Conservation (phyloP, 2,329 filamentous ascomycete species). For the Rutstroemia sp. region DNA sequence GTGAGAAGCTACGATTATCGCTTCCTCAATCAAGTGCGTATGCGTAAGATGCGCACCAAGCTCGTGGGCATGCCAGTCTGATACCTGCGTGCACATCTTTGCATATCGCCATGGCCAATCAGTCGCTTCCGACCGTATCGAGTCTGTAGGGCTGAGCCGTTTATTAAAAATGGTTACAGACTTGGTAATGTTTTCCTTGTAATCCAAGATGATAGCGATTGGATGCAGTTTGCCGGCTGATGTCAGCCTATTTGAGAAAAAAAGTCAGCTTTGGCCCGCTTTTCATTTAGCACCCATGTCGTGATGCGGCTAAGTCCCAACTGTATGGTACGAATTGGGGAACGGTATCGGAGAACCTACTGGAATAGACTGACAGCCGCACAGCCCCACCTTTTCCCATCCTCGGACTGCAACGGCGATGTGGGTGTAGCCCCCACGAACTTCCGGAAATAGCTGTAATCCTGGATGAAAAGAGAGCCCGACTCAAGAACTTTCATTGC, state of each 20-base stretch:
- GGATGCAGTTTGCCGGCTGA: conserved; percentile 39
- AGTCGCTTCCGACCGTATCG: conserved; percentile 29
- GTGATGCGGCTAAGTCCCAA: no score
- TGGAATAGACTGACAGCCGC: conserved; percentile 38
- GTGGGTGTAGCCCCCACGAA: conserved; percentile 7
- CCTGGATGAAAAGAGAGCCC: conserved; percentile 18
- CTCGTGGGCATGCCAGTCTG: conserved; percentile 44
- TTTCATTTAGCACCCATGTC: background rate
- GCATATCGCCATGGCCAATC: conserved; percentile 48
- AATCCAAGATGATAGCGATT: conserved; percentile 42
- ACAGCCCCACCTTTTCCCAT: conserved; percentile 22
- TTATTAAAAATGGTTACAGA: conserved; percentile 44
- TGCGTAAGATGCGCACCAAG: conserved; percentile 38
- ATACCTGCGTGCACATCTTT: conserved; percentile 41
- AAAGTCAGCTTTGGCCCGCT: background rate
- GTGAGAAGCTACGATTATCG: conserved; percentile 39
- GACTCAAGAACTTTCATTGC: conserved; percentile 10
- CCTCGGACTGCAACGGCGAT: conserved; percentile 9
- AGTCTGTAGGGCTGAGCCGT: conserved; percentile 30
- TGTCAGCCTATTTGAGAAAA: background rate
- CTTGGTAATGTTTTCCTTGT: conserved; percentile 34
- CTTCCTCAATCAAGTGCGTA: conserved; percentile 41
- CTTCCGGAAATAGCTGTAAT: conserved; percentile 25
- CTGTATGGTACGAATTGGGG: background rate
- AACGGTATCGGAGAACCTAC: conserved; percentile 25